Evolutionary conservation across 2,329 filamentous ascomycete species (phyloP), one percentile per base, ranked within the genome.

Genomic region (Malbranchea cinnamomea): DNA sequence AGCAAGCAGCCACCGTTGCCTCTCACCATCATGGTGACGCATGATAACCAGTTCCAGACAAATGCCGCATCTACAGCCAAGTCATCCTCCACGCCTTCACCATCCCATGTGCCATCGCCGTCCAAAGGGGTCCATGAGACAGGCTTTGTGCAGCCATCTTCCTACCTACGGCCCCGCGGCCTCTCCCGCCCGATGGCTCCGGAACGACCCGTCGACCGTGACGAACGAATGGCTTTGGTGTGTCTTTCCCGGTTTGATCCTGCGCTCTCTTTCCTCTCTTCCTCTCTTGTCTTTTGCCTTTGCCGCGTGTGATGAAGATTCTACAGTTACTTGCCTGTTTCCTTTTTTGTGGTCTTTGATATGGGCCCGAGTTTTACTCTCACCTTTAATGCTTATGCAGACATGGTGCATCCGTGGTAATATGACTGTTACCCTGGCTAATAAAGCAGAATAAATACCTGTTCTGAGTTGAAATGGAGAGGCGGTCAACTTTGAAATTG

Each of bases 151-250:
- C 56, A 62, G 48, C 61, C 58, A 37, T 56, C 59, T 41, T 62
- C 58, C 37, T 60, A 60, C 42, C 51, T 63, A 40, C 58, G 54
- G 32, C 57, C 52, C 32, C 46, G 48, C 36, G 44, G 44, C 33
- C 40, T 47, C 26, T 53, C 57, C 31, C 48, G 50, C 41, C 52
- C 56, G 52, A 58, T 57, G 47, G 44, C 53, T 39, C 49, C 54
- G 31, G 57, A 63, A 41, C 57, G 56, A 45, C 52, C 56, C 28
- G 55, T 63, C 40, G 60, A 65, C 40, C 48, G 52, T 43, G 62
- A 64, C 47, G 61, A 65, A 50, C 53, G 56, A 45, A 51, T 59
- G 35, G 62, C 57, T 40, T 48, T 65, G 50, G 61, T 65, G 44
- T 52, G 58, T 49, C 26, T 37, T 21, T 17, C 21, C 26, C 24